Conservation (phyloP, 164 flowering plant genomes). For the Annona cherimola region DNA sequence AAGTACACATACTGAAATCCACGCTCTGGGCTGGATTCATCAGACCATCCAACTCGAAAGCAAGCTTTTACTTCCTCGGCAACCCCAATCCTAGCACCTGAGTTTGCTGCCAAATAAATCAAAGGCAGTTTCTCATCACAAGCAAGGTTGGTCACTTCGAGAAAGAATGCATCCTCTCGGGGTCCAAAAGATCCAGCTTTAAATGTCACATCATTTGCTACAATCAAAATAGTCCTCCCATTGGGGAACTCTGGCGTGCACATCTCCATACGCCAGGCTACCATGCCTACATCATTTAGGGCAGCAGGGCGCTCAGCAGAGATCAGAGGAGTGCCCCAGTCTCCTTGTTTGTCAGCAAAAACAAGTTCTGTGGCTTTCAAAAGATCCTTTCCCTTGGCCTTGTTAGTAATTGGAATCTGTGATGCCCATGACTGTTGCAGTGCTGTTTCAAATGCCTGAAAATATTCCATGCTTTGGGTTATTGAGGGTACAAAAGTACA, state of each 20-base stretch:
- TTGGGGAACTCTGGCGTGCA: slow-evolving; percentile 89
- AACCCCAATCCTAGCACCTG: slow-evolving; percentile 96
- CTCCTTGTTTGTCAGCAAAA: slow-evolving; percentile 62
- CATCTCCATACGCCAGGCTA: slow-evolving; percentile 94
- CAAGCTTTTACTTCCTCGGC: slow-evolving; percentile 95
- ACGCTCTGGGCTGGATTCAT: slow-evolving; percentile 79
- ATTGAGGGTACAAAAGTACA: not conserved
- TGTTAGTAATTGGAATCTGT: slow-evolving; percentile 29
- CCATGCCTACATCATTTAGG: slow-evolving; percentile 93
- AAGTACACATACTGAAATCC: slow-evolving; percentile 93
- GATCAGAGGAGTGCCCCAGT: slow-evolving; percentile 79
- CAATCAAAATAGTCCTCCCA: slow-evolving; percentile 69
- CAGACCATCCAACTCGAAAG: slow-evolving; percentile 94
- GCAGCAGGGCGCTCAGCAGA: slow-evolving; percentile 67
- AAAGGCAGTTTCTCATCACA: slow-evolving; percentile 80
- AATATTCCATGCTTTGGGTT: slow-evolving; percentile 7
- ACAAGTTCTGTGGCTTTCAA: slow-evolving; percentile 66
- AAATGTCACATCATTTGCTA: slow-evolving; percentile 95
- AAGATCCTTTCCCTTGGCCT: slow-evolving; percentile 43
- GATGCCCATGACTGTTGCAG: slow-evolving; percentile 63
- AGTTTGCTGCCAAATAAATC: slow-evolving; percentile 94
- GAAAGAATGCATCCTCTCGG: slow-evolving; percentile 94
- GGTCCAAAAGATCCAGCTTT: slow-evolving; percentile 99
- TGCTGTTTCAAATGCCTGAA: slow-evolving; percentile 92
- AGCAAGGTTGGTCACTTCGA: slow-evolving; percentile 87